Conservation (phyloP, 1,139 yeast genomes). For the Citeromyces hawaiiensis region DNA sequence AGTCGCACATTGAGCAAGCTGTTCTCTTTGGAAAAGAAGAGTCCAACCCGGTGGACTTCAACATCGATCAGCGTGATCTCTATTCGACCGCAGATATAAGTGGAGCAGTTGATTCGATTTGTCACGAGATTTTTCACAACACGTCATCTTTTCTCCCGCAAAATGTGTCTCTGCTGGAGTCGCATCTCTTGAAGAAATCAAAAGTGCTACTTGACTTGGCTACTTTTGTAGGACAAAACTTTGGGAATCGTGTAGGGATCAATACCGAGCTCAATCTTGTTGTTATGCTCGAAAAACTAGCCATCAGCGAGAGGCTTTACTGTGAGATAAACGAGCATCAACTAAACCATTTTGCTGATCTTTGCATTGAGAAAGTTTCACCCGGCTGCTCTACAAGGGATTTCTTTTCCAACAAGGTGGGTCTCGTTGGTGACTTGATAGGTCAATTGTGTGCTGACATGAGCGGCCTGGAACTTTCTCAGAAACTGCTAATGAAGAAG, state of each 20-base stretch:
- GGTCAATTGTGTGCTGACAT: too few species aligned
- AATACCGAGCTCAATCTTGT: slow-evolving; percentile 22
- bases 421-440: too few species aligned
- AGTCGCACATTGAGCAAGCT: slow-evolving; percentile 73
- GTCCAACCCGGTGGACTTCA: slow-evolving; percentile 44
- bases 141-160: slow-evolving; percentile 22
- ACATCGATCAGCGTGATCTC: slow-evolving; percentile 20
- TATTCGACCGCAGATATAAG: slow-evolving; percentile 24
- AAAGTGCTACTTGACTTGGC: slow-evolving; percentile 27
- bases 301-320: slow-evolving; percentile 42
- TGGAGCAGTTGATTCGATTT: slow-evolving; percentile 33
- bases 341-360: neutral
- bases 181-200: slow-evolving; percentile 29
- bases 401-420: slow-evolving; percentile 14
- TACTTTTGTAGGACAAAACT: slow-evolving; percentile 31
- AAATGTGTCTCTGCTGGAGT: slow-evolving; percentile 24
- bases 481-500: too few species aligned
- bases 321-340: slow-evolving; percentile 15
- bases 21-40: slow-evolving; percentile 34
- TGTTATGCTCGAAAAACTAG: slow-evolving; percentile 40
- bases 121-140: slow-evolving; percentile 33
- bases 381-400: slow-evolving; percentile 15
- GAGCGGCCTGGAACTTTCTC: neutral
- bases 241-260: slow-evolving; percentile 19
- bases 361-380: too few species aligned